Conservation (phyloP, 2,329 filamentous ascomycete species). For the Penicillium sp. region DNA sequence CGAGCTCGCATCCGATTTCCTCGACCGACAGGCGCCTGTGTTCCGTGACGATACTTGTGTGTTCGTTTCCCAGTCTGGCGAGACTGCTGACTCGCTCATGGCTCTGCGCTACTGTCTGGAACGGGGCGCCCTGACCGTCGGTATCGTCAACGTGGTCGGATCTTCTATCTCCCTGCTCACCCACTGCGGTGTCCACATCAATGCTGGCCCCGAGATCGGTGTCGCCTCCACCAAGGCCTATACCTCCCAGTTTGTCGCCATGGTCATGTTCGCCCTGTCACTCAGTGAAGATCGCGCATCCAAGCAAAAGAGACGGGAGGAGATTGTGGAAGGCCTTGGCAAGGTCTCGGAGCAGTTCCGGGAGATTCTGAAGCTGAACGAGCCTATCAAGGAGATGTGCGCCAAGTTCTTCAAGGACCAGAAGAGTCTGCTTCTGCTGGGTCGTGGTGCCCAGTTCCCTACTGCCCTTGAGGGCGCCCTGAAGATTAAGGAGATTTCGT, state of each 20-base stretch:
- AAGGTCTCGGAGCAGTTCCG: conserved; percentile 89
- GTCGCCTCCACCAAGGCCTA: conserved; percentile 99
- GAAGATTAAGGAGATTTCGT: conserved; percentile 99
- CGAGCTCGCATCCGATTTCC: conserved; percentile 95
- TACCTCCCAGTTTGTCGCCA: conserved; percentile 98
- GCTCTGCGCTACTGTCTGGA: conserved; percentile 97
- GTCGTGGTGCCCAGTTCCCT: conserved; percentile 89
- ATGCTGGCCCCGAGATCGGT: conserved; percentile 97
- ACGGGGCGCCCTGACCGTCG: conserved; percentile 92
- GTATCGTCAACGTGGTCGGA: conserved; percentile 97
- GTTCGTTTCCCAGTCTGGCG: conserved; percentile 97
- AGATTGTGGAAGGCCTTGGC: conserved; percentile 91
- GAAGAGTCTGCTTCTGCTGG: conserved; percentile 89
- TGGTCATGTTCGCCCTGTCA: conserved; percentile 99
- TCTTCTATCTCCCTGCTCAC: conserved; percentile 98
- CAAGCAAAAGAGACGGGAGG: conserved; percentile 84
- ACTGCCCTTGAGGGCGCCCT: conserved; percentile 95
- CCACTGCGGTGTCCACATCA: conserved; percentile 99
- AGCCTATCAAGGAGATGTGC: conserved; percentile 92
- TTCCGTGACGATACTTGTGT: conserved; percentile 99
- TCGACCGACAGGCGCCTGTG: conserved; percentile 91
- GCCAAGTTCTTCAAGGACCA: conserved; percentile 92
- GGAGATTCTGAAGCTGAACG: conserved; percentile 84
- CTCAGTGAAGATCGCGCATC: conserved; percentile 94
- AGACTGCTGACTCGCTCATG: conserved; percentile 97